Evolutionary conservation across 1,284 basidiomycete species (phyloP), one percentile per base, ranked within the genome.

Genomic region (Microbotryomycetes sp.): DNA sequence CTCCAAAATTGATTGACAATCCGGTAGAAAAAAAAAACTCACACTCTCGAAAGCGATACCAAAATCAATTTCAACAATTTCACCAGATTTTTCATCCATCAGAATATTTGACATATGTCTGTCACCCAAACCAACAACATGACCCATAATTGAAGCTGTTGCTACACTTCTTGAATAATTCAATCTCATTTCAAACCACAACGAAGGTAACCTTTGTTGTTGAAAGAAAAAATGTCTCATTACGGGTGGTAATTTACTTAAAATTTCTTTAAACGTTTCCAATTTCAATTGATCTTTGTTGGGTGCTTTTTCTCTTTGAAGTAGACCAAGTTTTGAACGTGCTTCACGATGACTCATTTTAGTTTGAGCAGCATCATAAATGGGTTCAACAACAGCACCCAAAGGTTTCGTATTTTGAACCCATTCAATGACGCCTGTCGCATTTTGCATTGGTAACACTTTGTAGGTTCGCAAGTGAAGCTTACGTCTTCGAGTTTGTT

Each of bases 1-100:
- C n/a, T n/a, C n/a, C n/a, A n/a, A n/a, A n/a, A n/a, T n/a, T n/a
- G n/a, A n/a, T n/a, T n/a, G n/a, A n/a, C n/a, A n/a, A n/a, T n/a
- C n/a, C 15, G 22, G 26, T 51, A 50, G 29, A 19, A 14, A 28
- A 31, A 3, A 56, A 23, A 26, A 36, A 5, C 81, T 71, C 62
- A 88, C 90, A 79, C 92, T 90, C 69, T 97, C 96, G 75, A 98
- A 98, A 0, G 92, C 92, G 59, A 97, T 90, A 2, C 94, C 94
- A 31, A 98, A 82, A 76, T 98, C 94, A 58, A 98, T 98, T 74
- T 97, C 89, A 4, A 93, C 83, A 32, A 94, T 81, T 74, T 97
- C 92, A 25, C 94, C 94, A 14, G 83, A 86, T 36, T 76, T 76
- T 61, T 84, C 84, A 75, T 97, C 92, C 60, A 98, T 80, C 49